Evolutionary conservation across 345 rosid genomes (phyloP), one percentile per base, ranked within the genome.

Genomic region (Punica granatum): DNA sequence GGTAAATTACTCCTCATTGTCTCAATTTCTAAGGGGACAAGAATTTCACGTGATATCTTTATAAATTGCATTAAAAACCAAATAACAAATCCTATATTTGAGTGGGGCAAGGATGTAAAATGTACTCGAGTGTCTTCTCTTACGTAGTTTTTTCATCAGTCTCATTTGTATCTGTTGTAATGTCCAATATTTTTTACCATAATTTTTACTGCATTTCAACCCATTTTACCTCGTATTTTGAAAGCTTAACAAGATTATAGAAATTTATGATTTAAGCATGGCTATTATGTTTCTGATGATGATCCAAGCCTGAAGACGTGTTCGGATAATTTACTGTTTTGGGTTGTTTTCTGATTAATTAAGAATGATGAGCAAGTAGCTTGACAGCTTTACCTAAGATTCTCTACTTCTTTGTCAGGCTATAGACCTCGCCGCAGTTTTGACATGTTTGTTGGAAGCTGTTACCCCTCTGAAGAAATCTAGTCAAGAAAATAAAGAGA

Each of bases 381-480:
- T 51, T 71, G 30, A 51, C 41, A 67, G 66, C 68, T 71, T 73
- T 49, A 26, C 65, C 73, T 56, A n/a, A 49, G 63, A 16, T 21
- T 61, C 60, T 63, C 23, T 42, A 59, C 73, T 19, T 39, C 61
- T 70, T 59, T 56, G 56, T 70, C 87, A 94, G 99, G 98, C 95
- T 43, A 60, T 78, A 35, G 96, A 91, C 75, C 82, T 91, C 73
- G 93, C 98, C 49, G 82, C 83, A 44, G 86, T 91, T 67, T 76
- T 85, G 70, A 85, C 98, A 63, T 84, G 82, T 77, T 82, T 94
- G 78, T 67, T 89, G 82, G 93, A 84, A 76, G 85, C 83, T 64
- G 88, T 94, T 72, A 92, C 99, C 72, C 78, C 90, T 56, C 70
- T 83, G 76, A 84, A 83, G 74, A 85, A 74, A 56, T 79, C 87